Percentiles rank a stretch among this genome's conserved stretches.
Conservation (phyloP, 2,329 filamentous ascomycete species). For the Neodidymelliopsis sp. region DNA sequence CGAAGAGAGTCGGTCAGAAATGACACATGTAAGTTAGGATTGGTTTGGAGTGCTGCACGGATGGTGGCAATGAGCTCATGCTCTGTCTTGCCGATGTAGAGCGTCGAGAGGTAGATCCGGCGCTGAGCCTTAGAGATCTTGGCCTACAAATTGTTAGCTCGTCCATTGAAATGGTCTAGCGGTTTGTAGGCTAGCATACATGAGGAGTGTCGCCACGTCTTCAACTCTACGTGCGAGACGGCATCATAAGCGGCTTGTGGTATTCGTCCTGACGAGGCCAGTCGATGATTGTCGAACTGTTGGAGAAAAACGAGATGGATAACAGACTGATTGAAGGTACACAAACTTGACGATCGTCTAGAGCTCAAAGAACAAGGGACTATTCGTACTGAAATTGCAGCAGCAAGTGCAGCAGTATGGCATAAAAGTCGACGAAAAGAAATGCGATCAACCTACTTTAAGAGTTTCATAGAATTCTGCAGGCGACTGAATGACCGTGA, state of each 20-base stretch:
- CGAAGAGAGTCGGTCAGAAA: constrained; percentile 91
- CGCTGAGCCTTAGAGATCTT: constrained; percentile 82
- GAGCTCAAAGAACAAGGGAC: too few species aligned
- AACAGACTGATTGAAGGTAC: too few species aligned
- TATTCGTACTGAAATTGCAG: too few species aligned
- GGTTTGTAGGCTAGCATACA: background rate
- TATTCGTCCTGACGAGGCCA: too few species aligned
- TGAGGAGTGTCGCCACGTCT: background rate
- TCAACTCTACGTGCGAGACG: background rate
- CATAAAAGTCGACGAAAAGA: background rate
- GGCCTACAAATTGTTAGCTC: constrained; percentile 40
- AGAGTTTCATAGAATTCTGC: constrained; percentile 90
- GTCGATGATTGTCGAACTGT: too few species aligned
- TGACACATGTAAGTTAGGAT: constrained; percentile 80
- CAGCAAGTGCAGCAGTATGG: too few species aligned
- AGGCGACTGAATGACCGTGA: constrained; percentile 80
- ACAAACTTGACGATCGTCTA: too few species aligned
- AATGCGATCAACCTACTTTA: constrained; percentile 66
- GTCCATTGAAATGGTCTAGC: background rate
- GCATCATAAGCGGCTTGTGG: background rate
- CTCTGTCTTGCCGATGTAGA: constrained; percentile 96
- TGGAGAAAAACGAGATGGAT: too few species aligned
- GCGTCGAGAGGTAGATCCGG: constrained; percentile 89
- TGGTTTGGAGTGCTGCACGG: constrained; percentile 74
- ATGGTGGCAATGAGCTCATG: constrained; percentile 84